Percentiles rank a stretch among this genome's conserved stretches.
Conservation (phyloP, 495 filamentous ascomycete genomes). For the Tetracladium marchalianum region DNA sequence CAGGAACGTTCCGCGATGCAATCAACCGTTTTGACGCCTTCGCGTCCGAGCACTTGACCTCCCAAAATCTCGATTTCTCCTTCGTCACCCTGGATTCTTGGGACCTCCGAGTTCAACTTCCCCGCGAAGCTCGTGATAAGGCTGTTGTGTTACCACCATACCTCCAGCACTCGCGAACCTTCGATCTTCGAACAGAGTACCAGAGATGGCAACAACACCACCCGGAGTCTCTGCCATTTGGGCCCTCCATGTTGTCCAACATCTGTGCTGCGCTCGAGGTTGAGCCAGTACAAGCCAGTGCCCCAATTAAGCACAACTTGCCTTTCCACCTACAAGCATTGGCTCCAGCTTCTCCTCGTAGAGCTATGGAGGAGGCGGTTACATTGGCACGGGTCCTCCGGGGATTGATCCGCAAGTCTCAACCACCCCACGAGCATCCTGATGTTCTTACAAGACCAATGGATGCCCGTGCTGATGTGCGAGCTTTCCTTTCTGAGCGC, state of each 20-base stretch:
- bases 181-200: conserved; percentile 94
- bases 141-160: conserved; percentile 94
- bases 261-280: conserved; percentile 97
- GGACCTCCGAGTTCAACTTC: conserved; percentile 96
- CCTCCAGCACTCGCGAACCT: conserved; percentile 92
- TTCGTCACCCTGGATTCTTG: conserved; percentile 97
- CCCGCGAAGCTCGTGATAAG: conserved; percentile 95
- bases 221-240: conserved; percentile 93
- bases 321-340: conserved; percentile 96
- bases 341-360: conserved; percentile 90
- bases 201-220: conserved; percentile 97
- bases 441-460: conserved; percentile 90
- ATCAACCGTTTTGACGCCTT: conserved; percentile 91
- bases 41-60: conserved; percentile 75
- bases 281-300: conserved; percentile 90
- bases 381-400: conserved; percentile 87
- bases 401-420: conserved; percentile 88
- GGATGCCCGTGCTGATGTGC: conserved; percentile 95
- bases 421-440: conserved; percentile 83
- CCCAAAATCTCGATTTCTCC: conserved; percentile 84
- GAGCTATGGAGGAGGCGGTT: conserved; percentile 95
- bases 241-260: conserved; percentile 86
- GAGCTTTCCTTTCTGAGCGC: conserved; percentile 86
- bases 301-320: conserved; percentile 96
- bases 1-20: conserved; percentile 92